Percentiles rank a stretch among this genome's conserved stretches.
phyloP scores from a whole-genome alignment of 2,329 filamentous ascomycete species.

The Orbilia quercus region DNA sequence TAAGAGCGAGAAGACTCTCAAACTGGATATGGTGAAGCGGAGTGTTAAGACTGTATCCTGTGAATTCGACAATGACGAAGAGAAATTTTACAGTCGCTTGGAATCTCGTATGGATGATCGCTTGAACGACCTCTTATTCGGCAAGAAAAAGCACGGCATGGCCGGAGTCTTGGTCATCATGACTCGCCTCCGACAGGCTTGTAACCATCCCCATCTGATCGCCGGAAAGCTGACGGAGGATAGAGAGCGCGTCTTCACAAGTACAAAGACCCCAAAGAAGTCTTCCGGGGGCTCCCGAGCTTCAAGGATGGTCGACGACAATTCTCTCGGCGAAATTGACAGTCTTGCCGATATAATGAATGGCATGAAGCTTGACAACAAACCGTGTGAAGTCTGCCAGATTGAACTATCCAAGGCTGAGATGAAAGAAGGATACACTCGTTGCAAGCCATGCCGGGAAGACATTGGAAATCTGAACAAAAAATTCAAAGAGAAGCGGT shows the following conservation, averaged over 20 bases:
- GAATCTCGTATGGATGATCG: slow-evolving; percentile 86
- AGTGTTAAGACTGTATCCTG: slow-evolving; percentile 84
- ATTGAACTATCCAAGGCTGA: slow-evolving; percentile 72
- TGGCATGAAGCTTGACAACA: slow-evolving; percentile 79
- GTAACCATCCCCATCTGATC: slow-evolving; percentile 91
- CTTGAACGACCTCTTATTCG: slow-evolving; percentile 87
- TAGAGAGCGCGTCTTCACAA: slow-evolving; percentile 76
- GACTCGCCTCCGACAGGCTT: slow-evolving; percentile 89
- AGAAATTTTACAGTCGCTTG: slow-evolving; percentile 84
- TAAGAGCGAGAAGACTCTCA: slow-evolving; percentile 73
- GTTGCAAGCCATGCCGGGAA: slow-evolving; percentile 58
- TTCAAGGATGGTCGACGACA: slow-evolving; percentile 61
- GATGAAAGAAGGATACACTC: slow-evolving; percentile 60
- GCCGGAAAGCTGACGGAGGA: slow-evolving; percentile 87
- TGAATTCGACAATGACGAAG: slow-evolving; percentile 81
- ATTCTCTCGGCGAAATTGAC: slow-evolving; percentile 74
- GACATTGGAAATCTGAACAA: slow-evolving; percentile 58
- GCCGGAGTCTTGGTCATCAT: slow-evolving; percentile 92
- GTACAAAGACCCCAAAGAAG: slow-evolving; percentile 66
- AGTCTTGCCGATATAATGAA: slow-evolving; percentile 87
- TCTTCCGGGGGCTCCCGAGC: slow-evolving; percentile 64
- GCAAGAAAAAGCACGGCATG: slow-evolving; percentile 70
- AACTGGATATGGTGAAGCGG: slow-evolving; percentile 79
- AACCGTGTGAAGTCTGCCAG: slow-evolving; percentile 86
- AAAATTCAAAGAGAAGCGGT: slow-evolving; percentile 62